Percentiles rank a stretch among this genome's conserved stretches.
Evolutionary conservation across 768 basidiomycete species (phyloP).

Genomic region (Lactarius hengduanensis): DNA sequence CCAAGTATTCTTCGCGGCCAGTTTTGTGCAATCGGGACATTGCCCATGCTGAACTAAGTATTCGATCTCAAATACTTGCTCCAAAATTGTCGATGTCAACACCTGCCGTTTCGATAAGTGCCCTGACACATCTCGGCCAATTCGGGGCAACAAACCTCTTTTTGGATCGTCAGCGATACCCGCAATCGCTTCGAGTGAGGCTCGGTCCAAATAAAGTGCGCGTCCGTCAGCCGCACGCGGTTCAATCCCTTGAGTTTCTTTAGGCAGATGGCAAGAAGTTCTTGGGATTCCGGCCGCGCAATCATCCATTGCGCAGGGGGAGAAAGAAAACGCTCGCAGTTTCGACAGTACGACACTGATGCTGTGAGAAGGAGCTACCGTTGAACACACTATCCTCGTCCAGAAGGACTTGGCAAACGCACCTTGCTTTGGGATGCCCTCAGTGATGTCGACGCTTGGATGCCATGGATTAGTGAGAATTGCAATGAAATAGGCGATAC

Average conservation of each 20-base stretch:
- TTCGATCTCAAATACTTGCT: slow-evolving; percentile 97
- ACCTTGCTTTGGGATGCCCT: slow-evolving; percentile 96
- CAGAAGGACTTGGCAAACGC: slow-evolving; percentile 27
- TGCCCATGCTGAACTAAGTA: slow-evolving; percentile 94
- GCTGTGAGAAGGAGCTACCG: slow-evolving; percentile 44
- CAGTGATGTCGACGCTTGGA: slow-evolving; percentile 89
- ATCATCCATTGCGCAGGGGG: slow-evolving; percentile 87
- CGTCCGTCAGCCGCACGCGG: slow-evolving; percentile 96
- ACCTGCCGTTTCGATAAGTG: slow-evolving; percentile 48
- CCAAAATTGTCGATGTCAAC: slow-evolving; percentile 90
- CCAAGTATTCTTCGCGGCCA: slow-evolving; percentile 99
- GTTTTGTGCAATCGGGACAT: slow-evolving; percentile 88
- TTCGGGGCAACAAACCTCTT: slow-evolving; percentile 64
- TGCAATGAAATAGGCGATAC: not conserved
- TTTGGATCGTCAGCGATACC: slow-evolving; percentile 95
- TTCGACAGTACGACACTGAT: slow-evolving; percentile 88
- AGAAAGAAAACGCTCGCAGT: slow-evolving; percentile 93
- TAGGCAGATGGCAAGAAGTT: slow-evolving; percentile 90
- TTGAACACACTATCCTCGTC: not conserved
- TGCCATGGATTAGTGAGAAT: not conserved
- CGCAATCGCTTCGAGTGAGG: slow-evolving; percentile 93
- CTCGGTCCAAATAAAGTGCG: slow-evolving; percentile 99
- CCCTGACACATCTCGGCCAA: not conserved
- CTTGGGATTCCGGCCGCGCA: slow-evolving; percentile 86
- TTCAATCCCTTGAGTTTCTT: slow-evolving; percentile 92